Base-by-base conservation (phyloP, 306 rosid species). In the Citrullus mucosospermus region DNA sequence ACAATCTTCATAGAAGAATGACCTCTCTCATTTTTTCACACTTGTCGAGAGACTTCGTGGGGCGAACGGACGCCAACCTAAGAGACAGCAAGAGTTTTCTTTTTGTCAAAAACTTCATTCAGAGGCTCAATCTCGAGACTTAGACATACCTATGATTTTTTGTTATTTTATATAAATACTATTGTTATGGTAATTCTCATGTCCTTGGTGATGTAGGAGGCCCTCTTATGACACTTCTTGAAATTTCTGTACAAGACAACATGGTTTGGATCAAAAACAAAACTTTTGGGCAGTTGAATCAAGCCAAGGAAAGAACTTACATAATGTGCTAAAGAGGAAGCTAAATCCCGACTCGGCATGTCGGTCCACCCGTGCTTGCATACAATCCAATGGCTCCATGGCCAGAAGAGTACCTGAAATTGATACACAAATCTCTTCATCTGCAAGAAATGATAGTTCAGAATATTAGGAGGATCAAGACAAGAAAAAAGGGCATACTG, bases 321-420 rank as follows among this genome's bases (percentile, higher is more conserved):
- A 84, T 71, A 75, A 20, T 69, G 6, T 79, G 80, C 55, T 69
- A 51, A 25, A 10, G 39, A 16, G 80, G 85, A 77, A 73, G 75
- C 93, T 89, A 89, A 80, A 84, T 86, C 78, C 90, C 90, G 18
- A 87, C 78, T 17, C 59, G 10, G 22, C 78, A 73, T 0, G 48
- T 89, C 2, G 91, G 82, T 44, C 93, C 90, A 0, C 91, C 88
- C 1, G 91, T 87, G 79, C 91, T 88, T 0, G 90, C 88, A 15
- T 86, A 77, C 90, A 89, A 83, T 60, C 91, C 93, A 20, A 87
- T 84, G 80, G 93, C 86, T 78, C 93, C 91, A 81, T 87, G 90
- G 46, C 88, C 66, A 30, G 93, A 89, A 74, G 93, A 77, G 86
- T 86, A 87, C 86, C 93, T 89, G 77, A 28, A 44, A 72, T 78